Percentiles rank a stretch among this genome's conserved stretches.
These are phyloP conservation scores for Malbranchea zuffiana DNA, from an alignment of 2,329 filamentous ascomycete genomes.

Conservation along the genomic window DNA sequence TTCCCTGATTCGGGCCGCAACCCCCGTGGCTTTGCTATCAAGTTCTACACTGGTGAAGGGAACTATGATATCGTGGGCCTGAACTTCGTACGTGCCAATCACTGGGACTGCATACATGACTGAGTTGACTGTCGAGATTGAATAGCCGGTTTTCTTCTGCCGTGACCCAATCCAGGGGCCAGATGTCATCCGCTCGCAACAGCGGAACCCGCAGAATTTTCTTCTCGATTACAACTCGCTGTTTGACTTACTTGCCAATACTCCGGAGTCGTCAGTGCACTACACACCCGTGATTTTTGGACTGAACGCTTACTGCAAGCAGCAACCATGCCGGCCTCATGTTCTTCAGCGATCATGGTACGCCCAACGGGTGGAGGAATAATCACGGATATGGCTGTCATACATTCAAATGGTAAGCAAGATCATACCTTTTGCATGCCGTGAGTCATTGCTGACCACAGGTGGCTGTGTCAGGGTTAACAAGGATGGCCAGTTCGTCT, in stretches of 20 bases:
- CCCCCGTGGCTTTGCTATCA: conserved; percentile 60
- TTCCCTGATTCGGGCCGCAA: conserved; percentile 60
- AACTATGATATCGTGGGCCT: conserved; percentile 38
- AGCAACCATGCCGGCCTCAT: conserved; percentile 3
- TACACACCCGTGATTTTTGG: no score
- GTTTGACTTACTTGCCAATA: conserved; percentile 6
- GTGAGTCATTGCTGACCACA: no score
- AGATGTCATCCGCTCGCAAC: conserved; percentile 51
- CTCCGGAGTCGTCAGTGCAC: background rate
- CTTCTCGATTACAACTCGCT: conserved; percentile 7
- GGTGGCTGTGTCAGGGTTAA: no score
- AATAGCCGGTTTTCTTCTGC: conserved; percentile 56
- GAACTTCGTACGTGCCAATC: conserved; percentile 16
- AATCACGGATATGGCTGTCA: conserved; percentile 56
- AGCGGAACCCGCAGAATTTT: conserved; percentile 25
- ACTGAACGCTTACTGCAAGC: background rate
- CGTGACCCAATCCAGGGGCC: conserved; percentile 59
- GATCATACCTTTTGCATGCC: no score
- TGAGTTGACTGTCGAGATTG: background rate
- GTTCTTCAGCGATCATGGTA: conserved; percentile 53
- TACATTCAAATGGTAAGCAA: conserved; percentile 53
- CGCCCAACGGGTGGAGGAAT: conserved; percentile 48
- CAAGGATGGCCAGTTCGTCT: conserved; percentile 39
- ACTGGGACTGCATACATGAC: background rate
- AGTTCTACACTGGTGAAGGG: conserved; percentile 62